Base-by-base conservation (phyloP, 164 flowering plant species). In the Macadamia tetraphylla region DNA sequence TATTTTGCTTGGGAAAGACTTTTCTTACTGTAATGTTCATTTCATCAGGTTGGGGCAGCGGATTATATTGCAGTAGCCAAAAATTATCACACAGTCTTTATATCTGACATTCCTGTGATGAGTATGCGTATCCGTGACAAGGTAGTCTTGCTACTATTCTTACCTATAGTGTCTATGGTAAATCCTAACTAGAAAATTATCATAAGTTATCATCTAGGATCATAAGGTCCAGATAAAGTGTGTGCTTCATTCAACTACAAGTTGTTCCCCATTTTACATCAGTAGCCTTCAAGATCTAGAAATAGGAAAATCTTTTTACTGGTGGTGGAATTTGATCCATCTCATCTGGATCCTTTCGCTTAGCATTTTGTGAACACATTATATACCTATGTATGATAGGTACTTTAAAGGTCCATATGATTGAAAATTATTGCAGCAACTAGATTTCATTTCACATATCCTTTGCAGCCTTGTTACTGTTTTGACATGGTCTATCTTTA, bases 71-170 rank as follows among this genome's bases (percentile, higher is more conserved):
- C 97, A 67, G 52, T 92, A 44, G 94, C 99, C 52, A 83, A 83
- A 72, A 85, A 84, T 64, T 92, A 84, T 72, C 97, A 94, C 75
- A 92, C 99, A 11, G 84, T 94, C 52, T 94, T 94, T 73, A 83
- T 94, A 65, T 85, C 94, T 71, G 90, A 81, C 68, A 88, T 94
- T 77, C 99, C 99, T 46, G 66, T 68, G 58, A 92, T 94, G 99
- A 94, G 99, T 60, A 94, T 92, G 97, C 88, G 89, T 42, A 90
- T 92, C 29, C 87, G 96, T 53, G 99, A 94, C 77, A 94, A 90
- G 99, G 99, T 91, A 88, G 40, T 29, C 4, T 29, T 30, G 32
- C 68, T 55, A 1, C 62, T 43, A 6, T 29, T 14, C 46, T 53
- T 53, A n/a, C 18, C 57, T 12, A 14, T 2, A 13, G 18, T 53